Evolutionary conservation across 2,329 filamentous ascomycete genomes (phyloP).

Genomic region (Cladosporium halotolerans): DNA sequence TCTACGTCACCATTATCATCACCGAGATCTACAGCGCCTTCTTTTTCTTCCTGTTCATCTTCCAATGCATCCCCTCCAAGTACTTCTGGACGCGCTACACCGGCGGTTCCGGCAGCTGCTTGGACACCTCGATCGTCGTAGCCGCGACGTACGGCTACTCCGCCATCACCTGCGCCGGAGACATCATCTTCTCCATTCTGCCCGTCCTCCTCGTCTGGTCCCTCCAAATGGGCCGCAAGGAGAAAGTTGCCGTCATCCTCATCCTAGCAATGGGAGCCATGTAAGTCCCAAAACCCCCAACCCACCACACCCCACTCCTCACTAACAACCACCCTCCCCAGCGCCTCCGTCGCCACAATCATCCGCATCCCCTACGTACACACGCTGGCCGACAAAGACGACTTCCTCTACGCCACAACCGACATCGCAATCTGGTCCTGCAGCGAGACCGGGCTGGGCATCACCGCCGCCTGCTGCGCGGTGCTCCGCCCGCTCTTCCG

Average conservation of each 20-base stretch:
- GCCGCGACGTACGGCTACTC: slow-evolving; percentile 15
- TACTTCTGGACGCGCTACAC: slow-evolving; percentile 18
- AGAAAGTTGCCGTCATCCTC: slow-evolving; percentile 27
- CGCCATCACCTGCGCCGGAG: slow-evolving; percentile 14
- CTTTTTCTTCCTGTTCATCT: slow-evolving; percentile 18
- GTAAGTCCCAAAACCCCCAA: slow-evolving; percentile 8
- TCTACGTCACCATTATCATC: slow-evolving; percentile 12
- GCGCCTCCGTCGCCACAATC: slow-evolving; percentile 15
- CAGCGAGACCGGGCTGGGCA: slow-evolving; percentile 14
- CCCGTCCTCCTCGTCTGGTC: slow-evolving; percentile 27
- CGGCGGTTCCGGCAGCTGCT: slow-evolving; percentile 12
- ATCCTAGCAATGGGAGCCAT: slow-evolving; percentile 29
- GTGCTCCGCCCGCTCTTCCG: slow-evolving; percentile 14
- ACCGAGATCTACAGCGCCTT: slow-evolving; percentile 14
- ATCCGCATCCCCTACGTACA: slow-evolving; percentile 15
- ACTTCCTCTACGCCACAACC: slow-evolving; percentile 15
- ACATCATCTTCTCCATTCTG: slow-evolving; percentile 20
- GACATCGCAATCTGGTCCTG: slow-evolving; percentile 17
- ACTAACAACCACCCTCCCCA: not conserved
- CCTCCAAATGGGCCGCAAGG: slow-evolving; percentile 20
- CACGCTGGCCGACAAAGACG: slow-evolving; percentile 9
- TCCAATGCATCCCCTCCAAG: slow-evolving; percentile 13
- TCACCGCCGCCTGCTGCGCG: slow-evolving; percentile 15
- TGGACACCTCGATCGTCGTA: slow-evolving; percentile 10
- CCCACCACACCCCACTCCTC: not conserved